Evolutionary conservation across 352 stramenopile genomes (phyloP).

Genomic region (Phytophthora macrochlamydospora): DNA sequence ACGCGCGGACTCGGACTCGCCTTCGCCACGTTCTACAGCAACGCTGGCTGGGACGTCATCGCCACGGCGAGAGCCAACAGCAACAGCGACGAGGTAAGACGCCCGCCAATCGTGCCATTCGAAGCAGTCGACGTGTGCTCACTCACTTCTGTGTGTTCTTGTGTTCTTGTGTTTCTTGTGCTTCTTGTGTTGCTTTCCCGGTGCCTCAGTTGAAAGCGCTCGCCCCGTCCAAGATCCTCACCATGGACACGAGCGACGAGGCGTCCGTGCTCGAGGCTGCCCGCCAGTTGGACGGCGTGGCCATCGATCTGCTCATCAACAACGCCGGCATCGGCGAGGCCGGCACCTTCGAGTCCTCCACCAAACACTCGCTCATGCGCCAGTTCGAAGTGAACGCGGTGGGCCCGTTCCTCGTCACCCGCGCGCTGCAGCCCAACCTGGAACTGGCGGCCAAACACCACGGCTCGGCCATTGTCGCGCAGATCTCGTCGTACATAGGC

Average conservation of each 20-base stretch:
- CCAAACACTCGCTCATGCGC: slow-evolving; percentile 48
- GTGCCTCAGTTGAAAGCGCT: slow-evolving; percentile 17
- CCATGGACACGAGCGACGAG: slow-evolving; percentile 51
- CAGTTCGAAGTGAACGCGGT: slow-evolving; percentile 67
- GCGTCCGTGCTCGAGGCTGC: slow-evolving; percentile 43
- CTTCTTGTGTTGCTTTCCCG: not conserved
- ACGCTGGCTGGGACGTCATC: slow-evolving; percentile 49
- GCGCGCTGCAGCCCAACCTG: slow-evolving; percentile 48
- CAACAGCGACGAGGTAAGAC: slow-evolving; percentile 34
- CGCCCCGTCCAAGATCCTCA: slow-evolving; percentile 44
- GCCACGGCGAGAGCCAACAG: slow-evolving; percentile 33
- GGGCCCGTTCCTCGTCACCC: slow-evolving; percentile 57
- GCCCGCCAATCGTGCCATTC: no score
- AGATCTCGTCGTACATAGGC: slow-evolving; percentile 56
- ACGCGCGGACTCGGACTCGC: slow-evolving; percentile 49
- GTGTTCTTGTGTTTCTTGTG: not conserved
- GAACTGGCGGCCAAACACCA: slow-evolving; percentile 33
- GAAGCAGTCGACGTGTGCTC: no score
- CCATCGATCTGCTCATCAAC: slow-evolving; percentile 66
- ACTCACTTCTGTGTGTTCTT: not conserved
- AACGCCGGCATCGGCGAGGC: slow-evolving; percentile 49
- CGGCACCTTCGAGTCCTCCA: slow-evolving; percentile 29
- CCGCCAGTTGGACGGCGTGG: slow-evolving; percentile 40
- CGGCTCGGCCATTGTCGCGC: slow-evolving; percentile 40
- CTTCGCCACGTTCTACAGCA: slow-evolving; percentile 46